These are phyloP conservation scores for Marsdenia floribunda DNA, from an alignment of 257 asterid species.

Conservation along the genomic window DNA sequence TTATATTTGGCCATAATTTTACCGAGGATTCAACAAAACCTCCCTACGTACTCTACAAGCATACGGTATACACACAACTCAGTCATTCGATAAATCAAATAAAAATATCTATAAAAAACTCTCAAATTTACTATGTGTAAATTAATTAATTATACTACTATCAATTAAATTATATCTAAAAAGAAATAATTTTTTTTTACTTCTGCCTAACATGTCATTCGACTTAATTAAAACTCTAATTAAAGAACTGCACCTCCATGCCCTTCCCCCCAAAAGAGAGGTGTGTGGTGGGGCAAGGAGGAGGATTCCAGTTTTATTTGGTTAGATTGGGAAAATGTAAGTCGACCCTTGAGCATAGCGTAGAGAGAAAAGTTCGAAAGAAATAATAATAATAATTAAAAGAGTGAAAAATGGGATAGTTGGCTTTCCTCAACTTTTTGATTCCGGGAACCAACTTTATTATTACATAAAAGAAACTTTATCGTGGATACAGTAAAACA, in stretches of 20 bases:
- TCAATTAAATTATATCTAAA: too few species aligned
- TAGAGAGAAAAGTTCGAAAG: not conserved
- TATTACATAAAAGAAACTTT: not conserved
- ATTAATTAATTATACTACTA: too few species aligned
- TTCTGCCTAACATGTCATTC: not conserved
- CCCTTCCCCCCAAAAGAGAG: not conserved
- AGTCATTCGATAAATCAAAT: too few species aligned
- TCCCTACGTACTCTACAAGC: too few species aligned
- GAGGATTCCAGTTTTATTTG: not conserved
- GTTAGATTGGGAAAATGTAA: slow-evolving; percentile 1
- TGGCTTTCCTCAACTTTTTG: not conserved
- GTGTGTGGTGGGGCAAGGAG: not conserved
- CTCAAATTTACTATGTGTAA: too few species aligned
- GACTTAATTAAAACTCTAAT: too few species aligned
- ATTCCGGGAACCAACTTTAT: not conserved
- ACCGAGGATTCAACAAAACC: too few species aligned
- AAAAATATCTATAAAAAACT: too few species aligned
- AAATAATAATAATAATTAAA: not conserved
- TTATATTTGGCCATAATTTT: too few species aligned
- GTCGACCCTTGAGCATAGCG: not conserved
- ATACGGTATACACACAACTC: too few species aligned
- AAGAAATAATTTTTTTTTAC: too few species aligned
- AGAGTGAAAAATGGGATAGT: not conserved
- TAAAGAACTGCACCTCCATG: not conserved
- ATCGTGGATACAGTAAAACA: slow-evolving; percentile 1